Conservation (phyloP, 2,329 filamentous ascomycete species). For the Macrophomina tecta region DNA sequence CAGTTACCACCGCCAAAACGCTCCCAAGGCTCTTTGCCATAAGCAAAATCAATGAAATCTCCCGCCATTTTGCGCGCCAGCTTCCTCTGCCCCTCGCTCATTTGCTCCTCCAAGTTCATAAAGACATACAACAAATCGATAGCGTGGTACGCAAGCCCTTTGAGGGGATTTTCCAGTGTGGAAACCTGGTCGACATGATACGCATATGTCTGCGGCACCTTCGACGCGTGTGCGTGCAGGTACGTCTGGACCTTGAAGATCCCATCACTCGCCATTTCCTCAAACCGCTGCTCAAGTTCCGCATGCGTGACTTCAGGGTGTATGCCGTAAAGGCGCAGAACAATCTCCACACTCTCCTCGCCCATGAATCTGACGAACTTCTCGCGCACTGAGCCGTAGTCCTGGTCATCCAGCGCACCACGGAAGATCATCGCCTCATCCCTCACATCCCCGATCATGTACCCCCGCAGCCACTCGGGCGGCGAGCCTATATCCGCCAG, state of each 20-base stretch:
- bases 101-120: background rate
- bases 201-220: background rate
- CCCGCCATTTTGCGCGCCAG: constrained; percentile 3
- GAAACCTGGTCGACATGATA: background rate
- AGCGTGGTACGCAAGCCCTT: background rate
- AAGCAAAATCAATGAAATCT: background rate
- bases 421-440: constrained; percentile 10
- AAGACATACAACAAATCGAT: background rate
- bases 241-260: background rate
- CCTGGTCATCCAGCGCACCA: background rate
- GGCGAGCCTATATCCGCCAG: background rate
- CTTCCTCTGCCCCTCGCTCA: background rate
- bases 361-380: background rate
- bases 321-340: background rate
- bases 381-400: background rate
- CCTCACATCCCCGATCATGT: background rate
- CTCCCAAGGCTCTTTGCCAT: background rate
- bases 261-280: background rate
- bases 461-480: background rate
- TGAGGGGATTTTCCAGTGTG: background rate
- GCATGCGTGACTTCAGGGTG: background rate
- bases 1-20: background rate
- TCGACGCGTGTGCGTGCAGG: background rate
- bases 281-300: background rate
- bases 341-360: background rate